Percentiles rank a stretch among this genome's conserved stretches.
phyloP scores from a whole-genome alignment of 2,329 filamentous ascomycete species.

The Fusarium nurragi region DNA sequence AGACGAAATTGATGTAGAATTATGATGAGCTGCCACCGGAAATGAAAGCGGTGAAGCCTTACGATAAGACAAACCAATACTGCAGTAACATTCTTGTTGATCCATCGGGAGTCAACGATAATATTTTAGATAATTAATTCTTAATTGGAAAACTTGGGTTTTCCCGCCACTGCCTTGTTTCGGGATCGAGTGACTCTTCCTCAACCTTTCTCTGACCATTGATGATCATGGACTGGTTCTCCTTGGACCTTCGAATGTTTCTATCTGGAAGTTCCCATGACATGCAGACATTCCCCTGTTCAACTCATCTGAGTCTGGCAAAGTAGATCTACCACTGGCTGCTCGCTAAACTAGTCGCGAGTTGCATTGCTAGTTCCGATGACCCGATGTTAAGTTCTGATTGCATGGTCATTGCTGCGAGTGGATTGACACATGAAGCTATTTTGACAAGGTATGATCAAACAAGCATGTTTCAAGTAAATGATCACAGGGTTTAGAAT shows the following conservation, averaged over 20 bases:
- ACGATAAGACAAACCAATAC: constrained; percentile 9
- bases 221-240: background rate
- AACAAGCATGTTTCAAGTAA: constrained; percentile 11
- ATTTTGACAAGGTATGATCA: constrained; percentile 6
- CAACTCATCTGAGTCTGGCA: constrained; percentile 5
- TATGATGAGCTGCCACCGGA: constrained; percentile 12
- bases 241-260: background rate
- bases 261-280: background rate
- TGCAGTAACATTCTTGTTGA: background rate
- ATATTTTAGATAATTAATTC: background rate
- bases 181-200: background rate
- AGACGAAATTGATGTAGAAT: background rate
- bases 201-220: background rate
- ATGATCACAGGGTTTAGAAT: constrained; percentile 4
- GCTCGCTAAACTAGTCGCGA: no score
- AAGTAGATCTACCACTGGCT: background rate
- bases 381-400: background rate
- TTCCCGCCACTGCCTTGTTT: constrained; percentile 11
- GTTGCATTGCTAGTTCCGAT: background rate
- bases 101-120: background rate
- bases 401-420: background rate
- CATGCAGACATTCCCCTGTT: constrained; percentile 16
- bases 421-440: background rate
- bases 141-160: background rate
- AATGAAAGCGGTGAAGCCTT: constrained; percentile 2